Percentiles rank a stretch among this genome's conserved stretches.
These are phyloP conservation scores for Globisporangium perplexum DNA, from an alignment of 352 stramenopile genomes.

Conservation along the genomic window DNA sequence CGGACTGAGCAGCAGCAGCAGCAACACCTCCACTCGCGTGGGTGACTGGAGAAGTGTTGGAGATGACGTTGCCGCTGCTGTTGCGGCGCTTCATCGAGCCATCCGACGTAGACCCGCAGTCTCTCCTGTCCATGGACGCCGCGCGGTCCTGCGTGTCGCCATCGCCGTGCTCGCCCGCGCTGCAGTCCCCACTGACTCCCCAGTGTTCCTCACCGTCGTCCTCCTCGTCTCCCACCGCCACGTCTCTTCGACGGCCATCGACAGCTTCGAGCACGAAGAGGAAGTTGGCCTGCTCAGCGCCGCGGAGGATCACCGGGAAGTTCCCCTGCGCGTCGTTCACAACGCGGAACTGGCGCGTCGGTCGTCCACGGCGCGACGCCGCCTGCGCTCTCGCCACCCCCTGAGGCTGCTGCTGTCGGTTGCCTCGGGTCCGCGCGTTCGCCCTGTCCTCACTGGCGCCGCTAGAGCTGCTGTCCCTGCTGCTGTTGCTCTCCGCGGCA, in stretches of 20 bases:
- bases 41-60: background rate
- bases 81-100: conserved; percentile 9
- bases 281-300: conserved; percentile 66
- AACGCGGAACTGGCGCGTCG: conserved; percentile 23
- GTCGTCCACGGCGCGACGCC: background rate
- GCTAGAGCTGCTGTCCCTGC: background rate
- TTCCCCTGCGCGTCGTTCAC: conserved; percentile 32
- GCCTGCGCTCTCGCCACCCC: background rate
- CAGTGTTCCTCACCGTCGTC: conserved; percentile 8
- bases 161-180: background rate
- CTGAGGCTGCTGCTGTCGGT: background rate
- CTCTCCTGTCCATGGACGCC: conserved; percentile 7
- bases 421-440: conserved; percentile 1
- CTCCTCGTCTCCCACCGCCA: conserved; percentile 7
- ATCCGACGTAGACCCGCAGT: background rate
- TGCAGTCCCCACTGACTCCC: background rate
- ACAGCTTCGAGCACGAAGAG: conserved; percentile 36
- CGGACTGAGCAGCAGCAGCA: background rate
- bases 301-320: conserved; percentile 49
- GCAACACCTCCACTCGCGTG: background rate
- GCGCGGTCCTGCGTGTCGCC: conserved; percentile 1
- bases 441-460: background rate
- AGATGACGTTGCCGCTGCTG: conserved; percentile 7
- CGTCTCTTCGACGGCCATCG: background rate
- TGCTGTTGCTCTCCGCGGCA: background rate